Base-by-base conservation (phyloP, 352 stramenopile genomes). In the Aphanomyces astaci region DNA sequence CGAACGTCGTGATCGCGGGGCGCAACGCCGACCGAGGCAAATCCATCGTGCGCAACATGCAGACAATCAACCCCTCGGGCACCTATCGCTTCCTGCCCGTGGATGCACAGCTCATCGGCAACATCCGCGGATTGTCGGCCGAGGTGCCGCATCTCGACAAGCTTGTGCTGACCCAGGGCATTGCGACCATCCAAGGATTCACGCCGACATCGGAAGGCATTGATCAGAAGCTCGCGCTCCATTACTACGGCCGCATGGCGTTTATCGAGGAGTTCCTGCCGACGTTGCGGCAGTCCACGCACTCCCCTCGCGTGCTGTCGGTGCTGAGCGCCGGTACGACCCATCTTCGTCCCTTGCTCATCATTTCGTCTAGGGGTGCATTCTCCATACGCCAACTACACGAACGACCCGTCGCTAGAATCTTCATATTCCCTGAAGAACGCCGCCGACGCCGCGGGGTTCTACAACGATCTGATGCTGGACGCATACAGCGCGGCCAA, bases 121-220 rank as follows among this genome's bases (percentile, higher is more conserved):
- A 65, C 25, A 39, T 65, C 40, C 33, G 31, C 4, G 56, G 56
- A 24, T n/a, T 65, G 11, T 28, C 56, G 32, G 22, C 36, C n/a
- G 17, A 51, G 40, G 36, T 65, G 13, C 56, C 56, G 25, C 33
- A 24, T 1, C n/a, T 83, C 51, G 78, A 84, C 72, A 65, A 64
- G 3, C 62, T 88, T 13, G 70, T 88, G 2, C 73, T 84, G 68
- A 82, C 78, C 11, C 80, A 86, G 57, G 80, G 80, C n/a, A 88
- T 88, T 72, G 78, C 74, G 24, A 84, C 80, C 0, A 72, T 76
- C 27, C 74, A 84, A 70, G 72, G 69, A 30, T 79, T 71, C 63
- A 88, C 78, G 3, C 72, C 73, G 0, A 87, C 80, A 22, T 46
- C 30, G 11, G 78, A 88, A 49, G 80, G 78, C 22, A 75, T 82